Base-by-base conservation (phyloP, 371 early-diverging fungal genomes). In the Rhizopus arrhizus region DNA sequence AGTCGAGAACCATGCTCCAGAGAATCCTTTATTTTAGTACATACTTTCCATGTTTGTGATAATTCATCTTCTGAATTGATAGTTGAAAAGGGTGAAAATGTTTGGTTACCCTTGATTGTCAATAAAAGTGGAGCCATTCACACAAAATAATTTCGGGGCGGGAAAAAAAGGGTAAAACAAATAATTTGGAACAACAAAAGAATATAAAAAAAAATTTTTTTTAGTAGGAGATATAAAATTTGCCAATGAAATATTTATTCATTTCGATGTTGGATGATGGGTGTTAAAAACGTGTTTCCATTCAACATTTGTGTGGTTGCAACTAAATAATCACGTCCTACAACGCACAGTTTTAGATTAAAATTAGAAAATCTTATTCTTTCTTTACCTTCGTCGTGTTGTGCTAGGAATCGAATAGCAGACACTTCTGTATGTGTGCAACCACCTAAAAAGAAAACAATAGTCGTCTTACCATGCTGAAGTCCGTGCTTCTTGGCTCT, bases 391-490 rank as follows among this genome's bases (percentile, higher is more conserved):
- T 86, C 86, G 40, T 88, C 87, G 62, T 89, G 88, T 64, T 88
- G 87, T 11, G 92, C 84, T 46, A 95, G 70, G 67, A 93, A 90
- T 12, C 96, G 82, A 28, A 95, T 77, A 22, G 96, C 94, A 7
- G 95, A 83, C 11, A 96, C 86, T 69, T 97, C 97, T 8, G 96
- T 90, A 53, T 80, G 90, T 3, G 96, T 96, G 69, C 95, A 95
- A n/a, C 97, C 97, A 40, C 96, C 97, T n/a, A 97, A 75, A 70
- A 95, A 96, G 58, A 96, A 87, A 4, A 97, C 87, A 48, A 97
- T 72, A 2, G 95, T 93, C 5, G 88, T 85, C 31, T 85, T 85
- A 32, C 84, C 77, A 60, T 86, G 84, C 36, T 85, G 86, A 45
- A 68, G 76, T 47, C 78, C 84, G 55, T 68, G 69, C 81, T 88